These are phyloP conservation scores for Prunus yedoensis DNA, from an alignment of 331 rosid species.

Conservation along the genomic window DNA sequence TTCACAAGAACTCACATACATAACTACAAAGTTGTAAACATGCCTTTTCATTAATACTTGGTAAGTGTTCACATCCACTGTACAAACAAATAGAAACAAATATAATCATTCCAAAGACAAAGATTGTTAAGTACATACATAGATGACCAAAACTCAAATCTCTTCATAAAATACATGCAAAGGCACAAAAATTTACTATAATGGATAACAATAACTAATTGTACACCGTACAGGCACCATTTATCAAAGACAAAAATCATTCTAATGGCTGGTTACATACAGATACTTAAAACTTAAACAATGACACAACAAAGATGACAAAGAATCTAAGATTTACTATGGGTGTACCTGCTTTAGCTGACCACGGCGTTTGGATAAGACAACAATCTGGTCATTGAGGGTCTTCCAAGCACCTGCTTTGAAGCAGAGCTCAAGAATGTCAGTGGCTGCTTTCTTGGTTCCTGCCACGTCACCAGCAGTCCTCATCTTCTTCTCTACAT, in stretches of 20 bases:
- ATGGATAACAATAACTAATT: neutral
- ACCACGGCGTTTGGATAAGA: constrained; percentile 95
- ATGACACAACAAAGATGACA: neutral
- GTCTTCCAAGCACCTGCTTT: constrained; percentile 92
- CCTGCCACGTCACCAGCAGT: constrained; percentile 77
- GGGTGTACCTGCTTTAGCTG: constrained; percentile 91
- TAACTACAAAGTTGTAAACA: neutral
- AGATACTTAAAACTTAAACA: neutral
- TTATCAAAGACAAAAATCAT: neutral
- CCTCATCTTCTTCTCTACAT: constrained; percentile 91
- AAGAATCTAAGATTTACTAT: neutral
- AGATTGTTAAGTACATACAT: neutral
- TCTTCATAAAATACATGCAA: neutral
- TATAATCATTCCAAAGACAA: neutral
- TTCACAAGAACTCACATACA: neutral
- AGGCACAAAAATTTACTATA: neutral
- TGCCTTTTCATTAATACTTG: neutral
- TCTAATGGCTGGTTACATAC: neutral
- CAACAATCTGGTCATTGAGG: constrained; percentile 89
- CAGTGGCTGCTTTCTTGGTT: constrained; percentile 85
- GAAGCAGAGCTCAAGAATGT: constrained; percentile 80
- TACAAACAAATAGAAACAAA: neutral
- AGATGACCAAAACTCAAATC: neutral
- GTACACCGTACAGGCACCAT: neutral
- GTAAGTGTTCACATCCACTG: neutral